Evolutionary conservation across 208 protist genomes (phyloP).

Genomic region (Wallacemonas sp.): DNA sequence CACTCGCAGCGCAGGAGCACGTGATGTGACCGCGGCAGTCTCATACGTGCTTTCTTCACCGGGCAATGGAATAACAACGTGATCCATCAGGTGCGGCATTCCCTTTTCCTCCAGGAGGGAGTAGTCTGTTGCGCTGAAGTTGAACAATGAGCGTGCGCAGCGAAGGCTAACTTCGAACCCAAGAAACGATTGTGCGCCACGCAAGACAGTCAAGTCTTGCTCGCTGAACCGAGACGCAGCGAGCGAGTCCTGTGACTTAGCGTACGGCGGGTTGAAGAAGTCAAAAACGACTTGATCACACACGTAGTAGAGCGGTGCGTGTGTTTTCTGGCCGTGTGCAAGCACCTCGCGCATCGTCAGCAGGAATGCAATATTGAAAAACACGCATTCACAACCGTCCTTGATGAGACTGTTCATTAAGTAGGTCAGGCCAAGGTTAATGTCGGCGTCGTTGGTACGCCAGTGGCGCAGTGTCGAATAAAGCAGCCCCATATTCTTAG

Average conservation of each 20-base stretch:
- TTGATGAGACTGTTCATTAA: conserved; percentile 63
- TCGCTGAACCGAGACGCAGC: conserved; percentile 20
- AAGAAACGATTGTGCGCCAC: conserved; percentile 71
- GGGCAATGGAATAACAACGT: conserved; percentile 43
- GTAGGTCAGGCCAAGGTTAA: conserved; percentile 77
- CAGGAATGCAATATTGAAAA: conserved; percentile 78
- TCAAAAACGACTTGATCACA: conserved; percentile 80
- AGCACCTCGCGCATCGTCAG: conserved; percentile 77
- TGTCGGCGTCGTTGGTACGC: conserved; percentile 72
- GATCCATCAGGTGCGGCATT: conserved; percentile 56
- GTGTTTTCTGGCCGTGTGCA: conserved; percentile 57
- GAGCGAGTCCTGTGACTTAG: conserved; percentile 49
- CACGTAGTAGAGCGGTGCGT: conserved; percentile 61
- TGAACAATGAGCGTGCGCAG: conserved; percentile 80
- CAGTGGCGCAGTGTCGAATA: conserved; percentile 72
- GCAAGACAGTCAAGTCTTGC: conserved; percentile 28
- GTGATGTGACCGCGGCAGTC: too few relatives aligned
- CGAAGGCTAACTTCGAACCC: conserved; percentile 85
- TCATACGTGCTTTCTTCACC: too few relatives aligned
- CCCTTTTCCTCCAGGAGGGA: conserved; percentile 76
- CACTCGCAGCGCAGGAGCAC: too few relatives aligned
- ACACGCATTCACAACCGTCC: conserved; percentile 48
- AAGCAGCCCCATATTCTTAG: conserved; percentile 64
- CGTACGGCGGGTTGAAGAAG: conserved; percentile 84
- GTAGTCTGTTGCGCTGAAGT: conserved; percentile 70